Base-by-base conservation (phyloP, 2,329 filamentous ascomycete species). In the Exophiala alcalophila region DNA sequence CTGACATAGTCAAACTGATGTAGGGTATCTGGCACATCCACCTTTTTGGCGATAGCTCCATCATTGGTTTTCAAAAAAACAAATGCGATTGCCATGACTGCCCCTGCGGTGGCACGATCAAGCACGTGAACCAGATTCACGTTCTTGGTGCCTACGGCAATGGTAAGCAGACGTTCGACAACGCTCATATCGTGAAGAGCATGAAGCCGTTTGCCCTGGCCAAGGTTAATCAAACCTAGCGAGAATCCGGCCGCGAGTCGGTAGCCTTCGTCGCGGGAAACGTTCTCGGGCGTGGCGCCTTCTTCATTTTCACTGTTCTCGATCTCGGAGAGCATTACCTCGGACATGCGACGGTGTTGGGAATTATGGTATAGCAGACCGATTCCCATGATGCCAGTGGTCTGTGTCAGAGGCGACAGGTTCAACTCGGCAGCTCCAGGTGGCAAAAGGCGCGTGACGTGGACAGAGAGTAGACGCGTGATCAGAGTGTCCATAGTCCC, bases 41-140 rank as follows among this genome's bases (percentile, higher is more conserved):
- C 83, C 69, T 96, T 97, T 42, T 83, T 80, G 3, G 92, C 92
- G 14, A 98, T 78, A 11, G 86, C 81, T 46, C 80, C 76, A 60
- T 98, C 87, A 52, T 94, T 87, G 0, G 91, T 92, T 65, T 97
- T 97, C 87, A 98, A 92, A 64, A 91, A 98, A 21, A 98, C 91
- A 40, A 98, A 76, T 2, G 89, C 80, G 45, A 96, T 75, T 1
- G 92, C 91, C 57, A 97, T 79, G 5, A 94, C 88, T 1, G 92
- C 91, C n/a, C 86, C 92, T 2, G 94, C 86, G 7, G 88, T 92
- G 4, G 91, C 90, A 56, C 91, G 84, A 61, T 98, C 94, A 3
- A 97, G 76, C 7, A 97, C 81, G 58, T 98, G 91, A 16, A 96
- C 89, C 25, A 94, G 76, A 56, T 94, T 84, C 9, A 97, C 88